phyloP scores from a whole-genome alignment of 371 early-diverging fungal species.

The Mortierella sp. region DNA sequence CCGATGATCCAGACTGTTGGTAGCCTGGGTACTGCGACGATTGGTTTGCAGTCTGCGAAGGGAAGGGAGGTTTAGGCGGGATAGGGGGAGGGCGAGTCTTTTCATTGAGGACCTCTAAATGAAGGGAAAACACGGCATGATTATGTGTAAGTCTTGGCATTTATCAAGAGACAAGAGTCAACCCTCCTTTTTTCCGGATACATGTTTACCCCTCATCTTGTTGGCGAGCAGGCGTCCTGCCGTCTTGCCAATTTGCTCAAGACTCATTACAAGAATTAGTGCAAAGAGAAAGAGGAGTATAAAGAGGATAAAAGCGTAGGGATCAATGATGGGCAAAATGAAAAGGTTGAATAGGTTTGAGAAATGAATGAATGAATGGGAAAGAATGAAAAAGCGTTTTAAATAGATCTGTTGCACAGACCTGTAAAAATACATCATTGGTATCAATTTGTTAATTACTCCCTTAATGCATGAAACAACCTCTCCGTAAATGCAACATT shows the following conservation, averaged over 20 bases:
- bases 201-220: conserved; percentile 34
- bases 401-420: background rate
- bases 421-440: too few relatives aligned
- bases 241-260: conserved; percentile 42
- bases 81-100: conserved; percentile 18
- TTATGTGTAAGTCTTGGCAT: background rate
- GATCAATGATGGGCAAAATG: conserved; percentile 13
- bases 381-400: background rate
- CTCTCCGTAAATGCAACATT: background rate
- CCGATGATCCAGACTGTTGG: background rate
- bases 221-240: conserved; percentile 41
- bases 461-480: background rate
- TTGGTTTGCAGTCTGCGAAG: conserved; percentile 36
- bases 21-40: conserved; percentile 34
- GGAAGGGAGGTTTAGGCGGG: conserved; percentile 43
- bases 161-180: background rate
- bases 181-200: background rate
- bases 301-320: conserved; percentile 17
- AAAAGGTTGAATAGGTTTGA: background rate
- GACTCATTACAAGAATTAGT: conserved; percentile 35
- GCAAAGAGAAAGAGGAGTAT: conserved; percentile 24
- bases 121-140: background rate
- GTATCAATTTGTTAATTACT: background rate
- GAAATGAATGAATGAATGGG: background rate
- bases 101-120: conserved; percentile 28